Conservation (phyloP, 352 stramenopile genomes). For the Nothophytophthora sp. region DNA sequence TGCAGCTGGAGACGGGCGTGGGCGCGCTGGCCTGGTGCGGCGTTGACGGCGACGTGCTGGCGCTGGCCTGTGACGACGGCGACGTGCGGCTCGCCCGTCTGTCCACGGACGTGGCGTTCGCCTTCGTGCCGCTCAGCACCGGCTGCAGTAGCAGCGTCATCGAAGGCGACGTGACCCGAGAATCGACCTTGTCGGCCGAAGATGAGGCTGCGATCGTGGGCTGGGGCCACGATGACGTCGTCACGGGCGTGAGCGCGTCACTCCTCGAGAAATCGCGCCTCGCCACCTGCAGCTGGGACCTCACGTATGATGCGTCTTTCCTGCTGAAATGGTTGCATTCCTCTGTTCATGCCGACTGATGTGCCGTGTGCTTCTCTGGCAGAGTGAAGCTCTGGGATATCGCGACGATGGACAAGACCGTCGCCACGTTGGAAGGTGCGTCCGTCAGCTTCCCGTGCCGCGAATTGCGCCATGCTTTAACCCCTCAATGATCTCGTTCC, state of each 20-base stretch:
- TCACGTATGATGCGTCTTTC: too few relatives aligned
- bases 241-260: constrained; percentile 55
- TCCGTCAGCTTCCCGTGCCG: not conserved
- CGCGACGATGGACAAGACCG: constrained; percentile 36
- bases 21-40: constrained; percentile 58
- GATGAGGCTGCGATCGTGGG: constrained; percentile 5
- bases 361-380: not conserved
- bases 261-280: constrained; percentile 43
- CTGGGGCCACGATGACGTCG: constrained; percentile 71
- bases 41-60: constrained; percentile 46
- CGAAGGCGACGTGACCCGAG: too few relatives aligned
- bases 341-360: not conserved
- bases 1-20: constrained; percentile 51
- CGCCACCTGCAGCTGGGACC: constrained; percentile 68
- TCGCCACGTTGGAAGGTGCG: constrained; percentile 57
- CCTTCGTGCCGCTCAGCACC: constrained; percentile 36
- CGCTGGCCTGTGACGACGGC: constrained; percentile 71
- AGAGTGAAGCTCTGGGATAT: constrained; percentile 85
- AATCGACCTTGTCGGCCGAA: not conserved
- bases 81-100: constrained; percentile 57
- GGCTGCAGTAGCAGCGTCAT: not conserved
- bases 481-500: not conserved
- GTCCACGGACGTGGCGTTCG: constrained; percentile 33
- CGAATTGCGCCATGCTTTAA: not conserved
- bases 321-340: not conserved